Evolutionary conservation across 208 protist genomes (phyloP).

Genomic region (Hexamita inflata): DNA sequence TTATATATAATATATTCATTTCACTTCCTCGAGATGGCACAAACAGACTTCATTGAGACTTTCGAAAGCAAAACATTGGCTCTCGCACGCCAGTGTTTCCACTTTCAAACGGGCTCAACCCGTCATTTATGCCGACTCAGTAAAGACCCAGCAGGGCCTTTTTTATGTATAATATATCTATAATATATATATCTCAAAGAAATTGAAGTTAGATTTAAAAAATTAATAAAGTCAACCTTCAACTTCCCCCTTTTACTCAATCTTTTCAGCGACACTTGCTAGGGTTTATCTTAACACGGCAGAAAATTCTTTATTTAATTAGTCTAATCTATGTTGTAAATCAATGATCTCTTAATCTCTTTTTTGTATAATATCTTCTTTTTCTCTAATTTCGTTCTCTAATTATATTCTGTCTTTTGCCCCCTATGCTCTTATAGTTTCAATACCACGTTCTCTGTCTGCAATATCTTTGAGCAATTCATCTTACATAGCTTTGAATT

Average conservation of each 20-base stretch:
- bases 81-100: no score
- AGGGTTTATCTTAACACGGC: slow-evolving; percentile 21
- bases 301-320: slow-evolving; percentile 19
- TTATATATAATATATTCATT: no score
- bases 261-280: slow-evolving; percentile 7
- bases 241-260: slow-evolving; percentile 9
- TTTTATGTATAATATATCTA: no score
- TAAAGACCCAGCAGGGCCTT: no score
- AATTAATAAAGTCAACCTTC: no score
- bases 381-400: background rate
- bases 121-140: no score
- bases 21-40: no score
- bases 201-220: no score
- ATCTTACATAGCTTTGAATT: slow-evolving; percentile 33
- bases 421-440: background rate
- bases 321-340: slow-evolving; percentile 10
- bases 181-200: no score
- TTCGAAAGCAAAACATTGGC: no score
- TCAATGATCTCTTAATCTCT: slow-evolving; percentile 26
- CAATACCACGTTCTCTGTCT: background rate
- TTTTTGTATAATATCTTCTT: background rate
- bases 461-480: slow-evolving; percentile 18
- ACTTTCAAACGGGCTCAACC: no score
- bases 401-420: slow-evolving; percentile 11
- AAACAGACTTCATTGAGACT: no score